Base-by-base conservation (phyloP, 176 grass and related monocot species). In the Miscanthus lutarioriparius region DNA sequence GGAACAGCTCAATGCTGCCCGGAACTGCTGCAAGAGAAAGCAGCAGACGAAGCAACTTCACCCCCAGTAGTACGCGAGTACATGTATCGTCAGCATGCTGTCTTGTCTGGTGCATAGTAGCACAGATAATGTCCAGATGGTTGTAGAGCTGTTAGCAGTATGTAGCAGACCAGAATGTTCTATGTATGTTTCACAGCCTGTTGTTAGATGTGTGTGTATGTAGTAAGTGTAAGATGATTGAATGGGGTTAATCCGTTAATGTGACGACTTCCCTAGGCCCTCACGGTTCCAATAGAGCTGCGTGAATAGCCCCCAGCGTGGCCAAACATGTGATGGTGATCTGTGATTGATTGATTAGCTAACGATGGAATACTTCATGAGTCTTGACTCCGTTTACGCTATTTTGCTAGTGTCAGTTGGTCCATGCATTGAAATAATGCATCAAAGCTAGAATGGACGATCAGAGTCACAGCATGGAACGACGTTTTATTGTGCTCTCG, bases 1-100 rank as follows among this genome's bases (percentile, higher is more conserved):
- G 59, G 87, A 90, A 25, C 83, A 94, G 77, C 58, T 83, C 67
- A 78, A 44, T 47, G 79, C 82, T 43, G 27, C 59, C 32, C 68
- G 79, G 64, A 91, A 76, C 25, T 33, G 56, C 44, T 19, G 17
- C 40, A 64, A 43, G 49, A 43, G 15, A 40, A 76, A 83, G 72
- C 37, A 64, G 7, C 26, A 28, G 33, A 30, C 1, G 30, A 49
- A 43, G 37, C 10, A 15, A 75, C 19, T 8, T 74, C 0, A 23
- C 17, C 17, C 1, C 17, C 32, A 22, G 27, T 65, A 20, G 26
- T 33, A 13, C 15, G 12, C 3, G 2, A 2, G 10, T 8, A 45
- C 53, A 3, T 56, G 54, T 28, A 28, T 64, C 23, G 14, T 28
- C 3, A 10, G 41, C 35, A 5, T 28, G 30, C 19, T 48, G 27